Base-by-base conservation (phyloP, 2,329 filamentous ascomycete species). In the Alternaria sp. region DNA sequence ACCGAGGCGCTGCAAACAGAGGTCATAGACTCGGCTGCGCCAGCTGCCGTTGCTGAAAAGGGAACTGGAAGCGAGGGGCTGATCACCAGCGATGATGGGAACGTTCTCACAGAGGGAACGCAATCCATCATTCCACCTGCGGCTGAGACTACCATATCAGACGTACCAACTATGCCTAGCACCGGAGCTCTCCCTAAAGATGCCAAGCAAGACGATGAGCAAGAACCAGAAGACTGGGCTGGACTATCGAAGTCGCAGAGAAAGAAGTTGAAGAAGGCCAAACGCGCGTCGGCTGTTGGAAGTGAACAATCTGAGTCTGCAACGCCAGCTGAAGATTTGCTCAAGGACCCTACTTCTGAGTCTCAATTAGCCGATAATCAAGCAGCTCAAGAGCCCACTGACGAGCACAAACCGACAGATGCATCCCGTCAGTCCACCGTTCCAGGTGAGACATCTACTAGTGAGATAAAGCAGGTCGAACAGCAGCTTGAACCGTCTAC, bases 261-360 rank as follows among this genome's bases (percentile, higher is more conserved):
- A 62, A 74, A 73, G 66, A 75, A 74, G 54, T 59, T 64, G 4
- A 72, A 73, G 63, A 74, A 73, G 51, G 65, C 62, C 16, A 72
- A 74, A 52, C 69, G 65, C n/a, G 57, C 57, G 22, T 70, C 68
- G 38, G 38, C 57, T 18, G 56, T 61, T 12, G 63, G 68, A 11
- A 55, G 43, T n/a, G 64, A 66, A 26, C 46, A 20, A 16, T 64
- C 60, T 26, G 57, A 61, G 38, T 59, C 64, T 32, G 57, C 52
- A 26, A 64, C 61, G 38, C 59, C 59, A 9, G 43, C 53, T 18
- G 66, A 68, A 36, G 54, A 36, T 22, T 22, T 44, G 8, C 9
- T 16, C 5, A 62, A 61, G 14, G 56, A 61, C 14, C 49, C 61
- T 36, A 28, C 26, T 38, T 18, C 38, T 22, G 59, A 61, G 20